Percentiles rank a stretch among this genome's conserved stretches.
phyloP scores from a whole-genome alignment of 1,284 basidiomycete genomes.

The Neonothopanus nambi region DNA sequence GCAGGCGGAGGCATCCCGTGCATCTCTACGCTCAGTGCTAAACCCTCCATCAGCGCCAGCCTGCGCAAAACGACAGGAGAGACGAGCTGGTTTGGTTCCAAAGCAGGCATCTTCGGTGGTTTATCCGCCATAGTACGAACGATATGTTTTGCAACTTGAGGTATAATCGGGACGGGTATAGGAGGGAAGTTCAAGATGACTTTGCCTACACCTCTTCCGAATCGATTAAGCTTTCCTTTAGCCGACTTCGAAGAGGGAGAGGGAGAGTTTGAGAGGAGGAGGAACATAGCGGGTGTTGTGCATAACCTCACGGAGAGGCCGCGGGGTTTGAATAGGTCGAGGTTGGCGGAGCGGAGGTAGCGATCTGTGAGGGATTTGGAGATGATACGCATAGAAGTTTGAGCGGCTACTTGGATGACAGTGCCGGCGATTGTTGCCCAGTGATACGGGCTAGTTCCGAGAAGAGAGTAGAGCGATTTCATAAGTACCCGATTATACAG shows the following conservation, averaged over 20 bases:
- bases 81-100: neutral
- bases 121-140: constrained; percentile 16
- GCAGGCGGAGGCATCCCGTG: constrained; percentile 19
- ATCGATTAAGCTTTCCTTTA: constrained; percentile 9
- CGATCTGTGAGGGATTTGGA: constrained; percentile 31
- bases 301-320: constrained; percentile 28
- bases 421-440: constrained; percentile 24
- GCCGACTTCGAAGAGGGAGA: neutral
- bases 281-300: constrained; percentile 26
- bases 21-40: constrained; percentile 19
- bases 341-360: constrained; percentile 28
- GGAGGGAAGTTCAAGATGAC: constrained; percentile 19
- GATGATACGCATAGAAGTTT: constrained; percentile 21
- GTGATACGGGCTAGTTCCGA: constrained; percentile 19
- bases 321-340: constrained; percentile 24
- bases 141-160: constrained; percentile 1
- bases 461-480: too few relatives aligned
- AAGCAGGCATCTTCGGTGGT: constrained; percentile 15
- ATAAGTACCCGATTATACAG: constrained; percentile 27
- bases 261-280: constrained; percentile 14
- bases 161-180: neutral
- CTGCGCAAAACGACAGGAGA: constrained; percentile 8
- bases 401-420: constrained; percentile 21
- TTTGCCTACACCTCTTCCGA: constrained; percentile 20
- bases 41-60: constrained; percentile 19